Conservation (phyloP, 108 stramenopile species). For the Asterionellopsis glacialis region DNA sequence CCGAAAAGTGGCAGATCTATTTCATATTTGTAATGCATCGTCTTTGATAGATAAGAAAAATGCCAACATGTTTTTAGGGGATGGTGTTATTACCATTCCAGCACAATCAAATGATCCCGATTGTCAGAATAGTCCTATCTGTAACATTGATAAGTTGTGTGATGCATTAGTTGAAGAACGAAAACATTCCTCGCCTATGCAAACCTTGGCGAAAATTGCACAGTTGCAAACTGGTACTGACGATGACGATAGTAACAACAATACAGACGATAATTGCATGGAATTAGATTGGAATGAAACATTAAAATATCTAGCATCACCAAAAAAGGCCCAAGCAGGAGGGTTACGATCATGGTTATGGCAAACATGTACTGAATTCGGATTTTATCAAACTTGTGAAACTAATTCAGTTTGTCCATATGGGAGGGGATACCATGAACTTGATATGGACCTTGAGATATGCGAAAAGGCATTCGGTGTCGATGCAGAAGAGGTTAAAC, state of each 20-base stretch:
- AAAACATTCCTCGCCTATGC: conserved; percentile 1
- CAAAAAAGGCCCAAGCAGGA: conserved; percentile 9
- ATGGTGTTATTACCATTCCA: conserved; percentile 72
- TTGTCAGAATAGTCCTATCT: conserved; percentile 45
- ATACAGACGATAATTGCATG: conserved; percentile 14
- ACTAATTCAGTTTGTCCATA: conserved; percentile 70
- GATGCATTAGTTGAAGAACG: conserved; percentile 8
- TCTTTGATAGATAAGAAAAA: conserved; percentile 39
- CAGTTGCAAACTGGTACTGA: background rate
- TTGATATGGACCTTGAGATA: conserved; percentile 69
- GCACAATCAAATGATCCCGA: conserved; percentile 88
- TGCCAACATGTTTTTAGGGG: conserved; percentile 64
- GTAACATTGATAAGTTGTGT: conserved; percentile 80
- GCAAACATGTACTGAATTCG: conserved; percentile 96
- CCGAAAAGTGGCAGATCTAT: conserved; percentile 37
- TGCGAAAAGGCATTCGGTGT: conserved; percentile 71
- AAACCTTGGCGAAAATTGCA: background rate
- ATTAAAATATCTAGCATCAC: conserved; percentile 27
- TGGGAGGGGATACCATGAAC: conserved; percentile 61
- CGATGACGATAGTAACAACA: background rate
- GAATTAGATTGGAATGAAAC: conserved; percentile 32
- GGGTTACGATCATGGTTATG: conserved; percentile 80
- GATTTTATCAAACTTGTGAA: conserved; percentile 92
- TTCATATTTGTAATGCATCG: conserved; percentile 72
- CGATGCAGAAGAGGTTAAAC: conserved; percentile 33